Evolutionary conservation across 495 filamentous ascomycete genomes (phyloP).

Genomic region (Penicillium psychrofluorescens): DNA sequence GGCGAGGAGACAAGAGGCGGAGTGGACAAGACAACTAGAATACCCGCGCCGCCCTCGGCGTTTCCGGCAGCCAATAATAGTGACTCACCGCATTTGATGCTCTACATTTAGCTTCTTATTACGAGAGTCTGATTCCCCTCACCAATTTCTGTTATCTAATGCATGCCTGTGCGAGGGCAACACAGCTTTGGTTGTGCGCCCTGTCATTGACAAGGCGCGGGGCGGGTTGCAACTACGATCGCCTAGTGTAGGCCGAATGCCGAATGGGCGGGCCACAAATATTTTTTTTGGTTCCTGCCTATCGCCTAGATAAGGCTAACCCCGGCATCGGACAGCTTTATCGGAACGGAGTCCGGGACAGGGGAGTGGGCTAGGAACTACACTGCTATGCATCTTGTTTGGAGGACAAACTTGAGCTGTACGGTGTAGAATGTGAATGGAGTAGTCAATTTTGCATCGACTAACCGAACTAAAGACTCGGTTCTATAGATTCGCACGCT

Average conservation of each 20-base stretch:
- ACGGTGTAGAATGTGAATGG: too few species aligned
- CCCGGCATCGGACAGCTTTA: slow-evolving; percentile 26
- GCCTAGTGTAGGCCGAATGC: too few species aligned
- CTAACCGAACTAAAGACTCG: too few species aligned
- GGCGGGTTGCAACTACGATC: slow-evolving; percentile 1
- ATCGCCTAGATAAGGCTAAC: slow-evolving; percentile 37
- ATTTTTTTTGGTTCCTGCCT: background rate
- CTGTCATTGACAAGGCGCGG: slow-evolving; percentile 8
- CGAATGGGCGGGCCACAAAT: background rate
- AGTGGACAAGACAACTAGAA: slow-evolving; percentile 13
- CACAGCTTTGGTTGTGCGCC: slow-evolving; percentile 1
- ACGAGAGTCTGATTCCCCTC: background rate
- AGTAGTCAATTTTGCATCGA: too few species aligned
- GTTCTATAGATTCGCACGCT: background rate
- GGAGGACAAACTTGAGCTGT: too few species aligned
- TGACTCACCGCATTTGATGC: too few species aligned
- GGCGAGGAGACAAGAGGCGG: slow-evolving; percentile 4
- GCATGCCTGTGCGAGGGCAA: background rate
- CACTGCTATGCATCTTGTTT: background rate
- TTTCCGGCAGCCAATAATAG: too few species aligned
- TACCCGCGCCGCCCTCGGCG: background rate
- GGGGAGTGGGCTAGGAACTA: background rate
- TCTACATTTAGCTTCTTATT: too few species aligned
- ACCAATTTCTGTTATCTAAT: slow-evolving; percentile 31
- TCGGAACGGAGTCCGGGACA: too few species aligned